phyloP scores from a whole-genome alignment of 768 basidiomycete genomes.

The Rubroboletus satanas region DNA sequence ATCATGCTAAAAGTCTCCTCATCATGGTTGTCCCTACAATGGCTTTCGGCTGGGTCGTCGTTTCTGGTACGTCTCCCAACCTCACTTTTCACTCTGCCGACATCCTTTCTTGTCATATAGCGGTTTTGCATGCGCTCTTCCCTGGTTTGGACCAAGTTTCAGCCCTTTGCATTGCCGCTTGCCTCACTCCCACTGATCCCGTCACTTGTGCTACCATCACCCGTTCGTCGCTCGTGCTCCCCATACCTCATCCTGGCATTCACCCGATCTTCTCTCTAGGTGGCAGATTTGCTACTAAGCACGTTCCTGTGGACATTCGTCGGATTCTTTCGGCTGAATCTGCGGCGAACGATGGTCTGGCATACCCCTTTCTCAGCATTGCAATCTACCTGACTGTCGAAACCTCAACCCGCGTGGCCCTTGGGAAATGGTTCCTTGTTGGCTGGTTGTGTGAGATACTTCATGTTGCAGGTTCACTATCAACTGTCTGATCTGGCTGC shows the following conservation, averaged over 20 bases:
- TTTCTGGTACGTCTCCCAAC: conserved; percentile 47
- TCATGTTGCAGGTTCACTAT: not conserved
- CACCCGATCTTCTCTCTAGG: conserved; percentile 36
- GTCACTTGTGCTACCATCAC: conserved; percentile 85
- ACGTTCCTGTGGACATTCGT: conserved; percentile 74
- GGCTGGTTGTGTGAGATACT: conserved; percentile 63
- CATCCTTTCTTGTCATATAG: conserved; percentile 33
- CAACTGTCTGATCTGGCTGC: not conserved
- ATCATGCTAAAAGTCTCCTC: conserved; percentile 68
- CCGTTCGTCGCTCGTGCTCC: conserved; percentile 36
- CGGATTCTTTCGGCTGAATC: conserved; percentile 84
- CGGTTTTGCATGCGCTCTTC: conserved; percentile 66
- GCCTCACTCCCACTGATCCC: conserved; percentile 92
- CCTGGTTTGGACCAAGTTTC: conserved; percentile 69
- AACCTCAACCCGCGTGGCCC: conserved; percentile 52
- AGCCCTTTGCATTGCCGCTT: conserved; percentile 82
- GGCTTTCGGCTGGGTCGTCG: conserved; percentile 81
- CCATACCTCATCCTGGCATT: not conserved
- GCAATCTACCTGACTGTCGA: conserved; percentile 85
- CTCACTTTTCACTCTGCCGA: not conserved
- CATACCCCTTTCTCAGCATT: conserved; percentile 87
- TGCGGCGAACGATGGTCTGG: conserved; percentile 93
- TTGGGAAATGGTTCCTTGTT: conserved; percentile 82
- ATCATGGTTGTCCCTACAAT: conserved; percentile 78
- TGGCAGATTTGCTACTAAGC: conserved; percentile 62